Evolutionary conservation across 768 basidiomycete genomes (phyloP), one percentile per base, ranked within the genome.

Genomic region (Pleurotus djamor): DNA sequence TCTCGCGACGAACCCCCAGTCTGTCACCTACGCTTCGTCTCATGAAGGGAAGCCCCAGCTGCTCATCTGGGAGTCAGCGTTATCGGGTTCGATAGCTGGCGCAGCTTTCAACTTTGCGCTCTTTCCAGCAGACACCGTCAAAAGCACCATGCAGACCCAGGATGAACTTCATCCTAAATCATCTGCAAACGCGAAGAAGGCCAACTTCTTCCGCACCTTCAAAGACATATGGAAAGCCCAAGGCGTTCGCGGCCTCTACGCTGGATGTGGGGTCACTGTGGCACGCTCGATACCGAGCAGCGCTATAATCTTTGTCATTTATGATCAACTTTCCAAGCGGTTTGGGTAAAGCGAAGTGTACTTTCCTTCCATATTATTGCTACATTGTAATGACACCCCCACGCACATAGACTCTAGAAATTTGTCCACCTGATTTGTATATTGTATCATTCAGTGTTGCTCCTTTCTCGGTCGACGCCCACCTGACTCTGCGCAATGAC

Each of bases 91-190:
- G 17, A 76, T 83, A 58, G 91, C 92, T 3, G 94, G 94, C 3
- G 86, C 87, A 1, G 77, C 83, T 54, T 94, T 90, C 77, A 92
- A 89, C 63, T 74, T 94, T 60, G 84, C 86, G 28, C 77, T 96
- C 38, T 97, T 94, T 79, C 94, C 95, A 1, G 93, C 91, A 4
- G 94, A 96, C 73, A 89, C 88, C 33, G 84, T 96, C 65, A 96
- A 96, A 76, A 91, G 88, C 60, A 86, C 90, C 48, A 91, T 96
- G 69, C 94, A 96, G 76, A 97, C 95, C 0, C 87, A 87, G 66
- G 90, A 90, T 59, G 92, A 94, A 70, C 79, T 94, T 54, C 79
- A 87, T 8, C 84, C 86, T 38, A 8, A 4, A n/a, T 10, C 38
- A 41, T 17, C 36, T 21, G 32, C 17, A 9, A 35, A 12, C 13